Evolutionary conservation across 2,329 filamentous ascomycete genomes (phyloP), one percentile per base, ranked within the genome.

Genomic region (Macroventuria anomochaeta): DNA sequence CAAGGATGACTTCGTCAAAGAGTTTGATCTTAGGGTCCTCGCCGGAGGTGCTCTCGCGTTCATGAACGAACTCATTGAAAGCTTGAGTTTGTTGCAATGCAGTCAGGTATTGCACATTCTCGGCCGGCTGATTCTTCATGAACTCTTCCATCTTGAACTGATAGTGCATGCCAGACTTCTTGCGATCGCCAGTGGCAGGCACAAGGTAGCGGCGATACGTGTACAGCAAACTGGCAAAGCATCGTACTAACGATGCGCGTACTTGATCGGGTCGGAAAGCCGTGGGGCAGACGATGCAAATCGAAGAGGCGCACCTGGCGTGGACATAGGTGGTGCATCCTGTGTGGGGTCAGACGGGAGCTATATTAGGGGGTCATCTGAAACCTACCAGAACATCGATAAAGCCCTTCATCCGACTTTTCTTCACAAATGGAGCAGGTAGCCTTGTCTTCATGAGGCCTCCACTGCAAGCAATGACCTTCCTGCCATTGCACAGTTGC

Each of bases 21-120:
- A 95, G 82, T 50, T 88, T 88, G 65, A 93, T 86, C 2, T 81
- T 75, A 0, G 89, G 83, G 58, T 89, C 82, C 7, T 84, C 81
- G 0, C 85, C 74, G 2, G 85, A 79, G 7, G 82, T 84, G 18
- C 80, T 85, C 75, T 95, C 90, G 38, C 90, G 85, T 64, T 92
- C 88, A 67, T 93, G 88, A 57, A 95, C 89, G 72, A 95, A 95
- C 72, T 93, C 89, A 62, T 91, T 91, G 71, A 93, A 91, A 41
- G 79, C 85, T 77, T 88, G 86, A 2, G 86, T 89, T 62, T 88
- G 83, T 61, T 85, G 83, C 40, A 89, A 74, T 67, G 85, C 79
- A 36, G 79, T 73, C 69, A 88, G 82, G 65, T 88, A 88, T 49
- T 86, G 84, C 21, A 83, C 81, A 62, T 87, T 84, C 61, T 88